Conservation (phyloP, 331 rosid species). For the Cydonia oblonga region DNA sequence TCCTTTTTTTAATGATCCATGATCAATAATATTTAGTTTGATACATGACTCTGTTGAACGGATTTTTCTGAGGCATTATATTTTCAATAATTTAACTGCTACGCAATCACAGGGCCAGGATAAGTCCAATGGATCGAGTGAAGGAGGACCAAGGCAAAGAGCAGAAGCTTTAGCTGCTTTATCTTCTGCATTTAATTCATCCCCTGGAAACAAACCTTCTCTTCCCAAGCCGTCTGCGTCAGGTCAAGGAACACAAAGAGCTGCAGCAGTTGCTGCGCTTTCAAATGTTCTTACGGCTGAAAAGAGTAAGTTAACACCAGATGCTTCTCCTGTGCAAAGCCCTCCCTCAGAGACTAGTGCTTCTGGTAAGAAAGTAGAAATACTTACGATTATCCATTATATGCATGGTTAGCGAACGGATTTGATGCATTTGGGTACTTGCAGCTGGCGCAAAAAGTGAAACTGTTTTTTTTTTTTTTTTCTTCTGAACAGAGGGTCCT, state of each 20-base stretch:
- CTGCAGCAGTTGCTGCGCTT: constrained; percentile 98
- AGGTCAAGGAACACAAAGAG: constrained; percentile 87
- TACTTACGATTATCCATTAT: not conserved
- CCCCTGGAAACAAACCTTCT: constrained; percentile 34
- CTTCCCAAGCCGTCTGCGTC: constrained; percentile 38
- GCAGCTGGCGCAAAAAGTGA: constrained; percentile 52
- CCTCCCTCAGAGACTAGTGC: constrained; percentile 46
- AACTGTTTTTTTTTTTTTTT: not conserved
- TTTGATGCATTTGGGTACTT: constrained; percentile 20
- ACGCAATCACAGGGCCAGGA: constrained; percentile 36
- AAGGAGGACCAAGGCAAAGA: constrained; percentile 85
- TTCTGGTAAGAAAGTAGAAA: constrained; percentile 36
- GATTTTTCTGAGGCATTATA: not conserved
- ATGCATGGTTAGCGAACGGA: not conserved
- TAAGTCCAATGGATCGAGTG: constrained; percentile 52
- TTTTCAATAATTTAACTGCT: not conserved
- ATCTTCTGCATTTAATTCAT: constrained; percentile 66
- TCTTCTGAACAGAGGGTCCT: constrained; percentile 40
- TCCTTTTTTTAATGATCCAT: not conserved
- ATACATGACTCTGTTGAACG: not conserved
- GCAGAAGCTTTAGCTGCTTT: constrained; percentile 98
- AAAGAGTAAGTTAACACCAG: constrained; percentile 55
- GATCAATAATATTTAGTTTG: not conserved
- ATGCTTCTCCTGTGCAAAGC: constrained; percentile 57
- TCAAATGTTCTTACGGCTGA: constrained; percentile 90